Percentiles rank a stretch among this genome's conserved stretches.
phyloP scores from a whole-genome alignment of 202 grass and related monocot species.

The Carex arenaria region DNA sequence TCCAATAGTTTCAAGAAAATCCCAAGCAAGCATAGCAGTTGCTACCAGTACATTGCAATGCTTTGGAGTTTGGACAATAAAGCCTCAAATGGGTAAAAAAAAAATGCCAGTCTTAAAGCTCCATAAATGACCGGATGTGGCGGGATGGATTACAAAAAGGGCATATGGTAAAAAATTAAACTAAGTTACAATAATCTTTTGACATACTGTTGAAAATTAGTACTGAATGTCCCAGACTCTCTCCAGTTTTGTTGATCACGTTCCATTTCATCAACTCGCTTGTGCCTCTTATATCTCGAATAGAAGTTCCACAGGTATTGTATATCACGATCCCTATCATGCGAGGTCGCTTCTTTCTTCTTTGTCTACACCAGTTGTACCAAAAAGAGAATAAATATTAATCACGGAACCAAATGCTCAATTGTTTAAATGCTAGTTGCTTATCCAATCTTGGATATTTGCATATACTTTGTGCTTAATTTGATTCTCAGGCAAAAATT shows the following conservation, averaged over 20 bases:
- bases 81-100: neutral
- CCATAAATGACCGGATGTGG: neutral
- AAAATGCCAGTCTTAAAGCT: neutral
- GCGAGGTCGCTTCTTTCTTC: conserved; percentile 55
- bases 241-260: conserved; percentile 59
- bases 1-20: neutral
- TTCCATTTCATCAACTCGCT: conserved; percentile 68
- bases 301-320: conserved; percentile 72
- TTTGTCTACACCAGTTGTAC: conserved; percentile 54
- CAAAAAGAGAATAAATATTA: neutral
- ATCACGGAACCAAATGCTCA: neutral
- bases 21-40: neutral
- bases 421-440: neutral
- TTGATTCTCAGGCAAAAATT: neutral
- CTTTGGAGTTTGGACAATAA: neutral
- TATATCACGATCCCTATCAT: conserved; percentile 62
- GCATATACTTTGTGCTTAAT: neutral
- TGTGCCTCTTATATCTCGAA: conserved; percentile 53
- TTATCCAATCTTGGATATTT: neutral
- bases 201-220: conserved; percentile 50
- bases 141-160: neutral
- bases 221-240: conserved; percentile 74
- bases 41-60: neutral
- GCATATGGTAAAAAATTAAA: neutral
- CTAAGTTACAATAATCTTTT: neutral